Evolutionary conservation across 129 eudicot species (phyloP).

Genomic region (Glebionis coronaria): DNA sequence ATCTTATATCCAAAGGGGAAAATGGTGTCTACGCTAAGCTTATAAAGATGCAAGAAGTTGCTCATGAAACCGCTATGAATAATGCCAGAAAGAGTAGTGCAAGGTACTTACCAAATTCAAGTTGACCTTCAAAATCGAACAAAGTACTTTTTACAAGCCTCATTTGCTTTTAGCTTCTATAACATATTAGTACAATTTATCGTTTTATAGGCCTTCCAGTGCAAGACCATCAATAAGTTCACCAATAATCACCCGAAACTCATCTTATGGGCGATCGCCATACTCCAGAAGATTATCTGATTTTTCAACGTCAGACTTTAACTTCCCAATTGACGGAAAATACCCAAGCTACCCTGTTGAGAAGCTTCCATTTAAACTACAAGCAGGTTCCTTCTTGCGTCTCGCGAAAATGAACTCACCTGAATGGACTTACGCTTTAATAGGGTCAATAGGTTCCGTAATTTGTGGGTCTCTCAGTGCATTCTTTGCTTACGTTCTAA

Average conservation of each 20-base stretch:
- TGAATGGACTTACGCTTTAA: constrained; percentile 83
- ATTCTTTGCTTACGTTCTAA: constrained; percentile 89
- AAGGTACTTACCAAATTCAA: constrained; percentile 39
- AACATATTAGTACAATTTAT: neutral
- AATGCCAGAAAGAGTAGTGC: constrained; percentile 96
- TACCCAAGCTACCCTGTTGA: constrained; percentile 67
- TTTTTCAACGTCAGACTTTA: constrained; percentile 92
- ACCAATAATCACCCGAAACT: constrained; percentile 88
- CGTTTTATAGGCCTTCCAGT: constrained; percentile 83
- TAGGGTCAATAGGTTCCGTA: constrained; percentile 86
- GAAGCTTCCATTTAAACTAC: constrained; percentile 83
- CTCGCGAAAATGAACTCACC: constrained; percentile 95
- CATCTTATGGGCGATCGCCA: constrained; percentile 95
- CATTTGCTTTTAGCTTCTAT: neutral
- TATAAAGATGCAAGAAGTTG: constrained; percentile 84
- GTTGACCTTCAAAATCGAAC: neutral
- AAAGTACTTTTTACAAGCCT: neutral
- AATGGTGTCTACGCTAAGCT: constrained; percentile 90
- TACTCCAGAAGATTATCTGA: constrained; percentile 87
- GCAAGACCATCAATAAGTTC: constrained; percentile 97
- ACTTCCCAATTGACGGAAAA: constrained; percentile 61
- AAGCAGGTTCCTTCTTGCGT: constrained; percentile 85
- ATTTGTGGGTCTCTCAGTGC: constrained; percentile 92
- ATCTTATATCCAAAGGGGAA: constrained; percentile 80
- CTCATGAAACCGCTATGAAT: constrained; percentile 77